Evolutionary conservation across 306 rosid species (phyloP), one percentile per base, ranked within the genome.

Genomic region (Psophocarpus tetragonolobus): DNA sequence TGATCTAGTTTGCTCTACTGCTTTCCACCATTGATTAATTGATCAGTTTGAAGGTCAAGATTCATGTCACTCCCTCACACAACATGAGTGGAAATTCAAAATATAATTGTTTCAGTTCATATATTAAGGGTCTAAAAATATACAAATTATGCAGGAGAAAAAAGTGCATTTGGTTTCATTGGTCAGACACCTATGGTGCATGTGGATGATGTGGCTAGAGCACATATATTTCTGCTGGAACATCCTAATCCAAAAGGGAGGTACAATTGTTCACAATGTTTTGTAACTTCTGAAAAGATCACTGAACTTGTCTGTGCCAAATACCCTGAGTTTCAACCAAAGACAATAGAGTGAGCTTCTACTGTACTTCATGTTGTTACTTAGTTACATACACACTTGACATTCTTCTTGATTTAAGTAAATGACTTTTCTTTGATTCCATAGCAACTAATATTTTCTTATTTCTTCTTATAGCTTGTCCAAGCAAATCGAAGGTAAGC

Each of bases 171-270:
- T 53, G 77, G 51, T 35, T 20, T 17, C 3, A 0, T 51, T 0
- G 24, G 33, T 54, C 5, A 72, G 53, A 21, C 53, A 3, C 38
- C 53, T 6, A 32, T 71, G 76, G 76, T 71, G 35, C 66, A 71
- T 53, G 65, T 71, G 50, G 76, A 35, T 30, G 75, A 70, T 0
- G 42, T 70, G 75, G 75, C 75, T n/a, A 70, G 62, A 70, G 75
- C 62, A 0, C 51, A 71, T 21, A 53, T 71, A 51, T 71, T 71
- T 53, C 6, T 71, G 21, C 50, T 71, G 10, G 65, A 53, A 35
- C 76, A 71, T 21, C 0, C 50, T 33, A 71, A 53, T 10, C 65
- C 36, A 51, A 35, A 33, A 51, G 76, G 76, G 51, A 71, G 76
- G 33, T 71, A 71, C 21, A 50, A 18, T 20, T 71, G 76, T 20